Evolutionary conservation across 805 yeast genomes (phyloP).

Genomic region (Barnettozyma populi): DNA sequence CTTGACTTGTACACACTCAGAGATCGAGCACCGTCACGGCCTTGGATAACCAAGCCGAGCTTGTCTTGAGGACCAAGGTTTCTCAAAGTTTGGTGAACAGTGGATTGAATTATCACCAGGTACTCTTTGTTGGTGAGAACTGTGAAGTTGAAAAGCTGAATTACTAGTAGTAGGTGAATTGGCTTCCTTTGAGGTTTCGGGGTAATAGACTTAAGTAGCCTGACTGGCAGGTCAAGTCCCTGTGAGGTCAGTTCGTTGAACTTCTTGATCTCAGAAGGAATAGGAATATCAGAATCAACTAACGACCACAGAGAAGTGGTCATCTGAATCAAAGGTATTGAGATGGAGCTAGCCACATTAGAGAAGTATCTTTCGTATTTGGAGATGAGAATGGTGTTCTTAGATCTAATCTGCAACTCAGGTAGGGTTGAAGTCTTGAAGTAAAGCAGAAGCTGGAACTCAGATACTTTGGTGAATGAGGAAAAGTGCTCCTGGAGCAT

Average conservation of each 20-base stretch:
- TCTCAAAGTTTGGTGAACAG: conserved; percentile 26
- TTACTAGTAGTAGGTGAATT: conserved; percentile 37
- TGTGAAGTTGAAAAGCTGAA: conserved; percentile 34
- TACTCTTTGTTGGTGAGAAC: conserved; percentile 27
- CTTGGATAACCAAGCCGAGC: conserved; percentile 44
- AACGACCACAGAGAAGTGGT: conserved; percentile 47
- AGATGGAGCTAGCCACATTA: conserved; percentile 1
- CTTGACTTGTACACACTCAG: conserved; percentile 32
- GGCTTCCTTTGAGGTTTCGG: conserved; percentile 37
- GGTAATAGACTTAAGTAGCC: conserved; percentile 32
- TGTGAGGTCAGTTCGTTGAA: conserved; percentile 33
- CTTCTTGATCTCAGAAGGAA: conserved; percentile 37
- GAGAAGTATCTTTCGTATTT: conserved; percentile 37
- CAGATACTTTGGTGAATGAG: conserved; percentile 24
- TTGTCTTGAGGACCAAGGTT: conserved; percentile 33
- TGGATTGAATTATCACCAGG: conserved; percentile 19
- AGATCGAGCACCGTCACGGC: conserved; percentile 37
- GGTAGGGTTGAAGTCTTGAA: conserved; percentile 39
- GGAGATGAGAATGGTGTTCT: conserved; percentile 27
- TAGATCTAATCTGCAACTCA: conserved; percentile 34
- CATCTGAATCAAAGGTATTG: conserved; percentile 37
- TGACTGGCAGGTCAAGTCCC: conserved; percentile 38
- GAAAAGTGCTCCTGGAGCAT: conserved; percentile 32
- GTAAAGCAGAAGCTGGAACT: conserved; percentile 28
- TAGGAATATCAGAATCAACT: conserved; percentile 25